Conservation (phyloP, 208 protist species). For the Leishmania lainsoni region DNA sequence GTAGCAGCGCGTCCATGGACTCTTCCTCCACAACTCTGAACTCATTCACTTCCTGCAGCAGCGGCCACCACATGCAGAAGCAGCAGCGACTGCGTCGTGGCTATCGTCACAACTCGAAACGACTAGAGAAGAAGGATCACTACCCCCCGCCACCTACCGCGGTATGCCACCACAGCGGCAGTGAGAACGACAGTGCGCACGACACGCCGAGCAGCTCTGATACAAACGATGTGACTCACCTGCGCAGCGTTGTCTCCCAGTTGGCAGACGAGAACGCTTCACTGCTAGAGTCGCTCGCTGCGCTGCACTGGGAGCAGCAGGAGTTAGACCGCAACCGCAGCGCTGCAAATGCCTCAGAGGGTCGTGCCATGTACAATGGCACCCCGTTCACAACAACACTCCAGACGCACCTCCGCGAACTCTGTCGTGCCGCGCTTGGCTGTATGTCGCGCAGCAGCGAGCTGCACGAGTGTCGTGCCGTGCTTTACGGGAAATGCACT, state of each 20-base stretch:
- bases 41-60: neutral
- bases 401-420: neutral
- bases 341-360: neutral
- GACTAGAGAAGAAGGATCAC: neutral
- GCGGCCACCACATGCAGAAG: neutral
- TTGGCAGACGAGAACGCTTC: neutral
- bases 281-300: neutral
- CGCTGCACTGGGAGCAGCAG: neutral
- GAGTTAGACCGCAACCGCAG: neutral
- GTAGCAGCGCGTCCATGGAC: neutral
- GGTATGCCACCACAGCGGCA: neutral
- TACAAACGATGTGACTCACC: neutral
- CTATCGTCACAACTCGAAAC: neutral
- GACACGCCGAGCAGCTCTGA: neutral
- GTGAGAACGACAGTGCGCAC: neutral
- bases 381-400: neutral
- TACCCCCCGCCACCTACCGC: neutral
- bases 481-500: neutral
- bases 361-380: neutral
- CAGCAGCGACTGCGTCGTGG: neutral
- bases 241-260: neutral
- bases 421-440: neutral
- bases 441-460: constrained; percentile 20
- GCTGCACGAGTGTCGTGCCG: constrained; percentile 8
- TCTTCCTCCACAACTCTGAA: neutral